These are phyloP conservation scores for Dothideomycetes sp. DNA, from an alignment of 2,329 filamentous ascomycete species.

Conservation along the genomic window DNA sequence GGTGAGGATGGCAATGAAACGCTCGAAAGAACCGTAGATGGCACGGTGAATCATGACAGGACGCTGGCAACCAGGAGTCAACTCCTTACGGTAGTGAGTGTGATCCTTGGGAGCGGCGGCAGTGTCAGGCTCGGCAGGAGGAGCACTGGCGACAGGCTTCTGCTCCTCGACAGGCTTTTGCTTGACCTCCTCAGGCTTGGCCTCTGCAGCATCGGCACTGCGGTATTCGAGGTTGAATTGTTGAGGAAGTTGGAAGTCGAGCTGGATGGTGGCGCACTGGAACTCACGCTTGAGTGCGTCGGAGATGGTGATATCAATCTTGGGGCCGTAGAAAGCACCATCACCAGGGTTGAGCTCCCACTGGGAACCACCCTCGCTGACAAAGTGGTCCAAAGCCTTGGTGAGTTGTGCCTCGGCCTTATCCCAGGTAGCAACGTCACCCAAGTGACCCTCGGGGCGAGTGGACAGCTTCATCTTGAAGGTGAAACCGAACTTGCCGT, in stretches of 20 bases:
- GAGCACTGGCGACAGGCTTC: constrained; percentile 24
- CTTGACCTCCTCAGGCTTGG: constrained; percentile 32
- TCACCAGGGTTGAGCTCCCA: constrained; percentile 94
- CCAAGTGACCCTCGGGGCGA: constrained; percentile 78
- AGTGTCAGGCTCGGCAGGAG: constrained; percentile 22
- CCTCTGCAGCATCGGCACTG: constrained; percentile 33
- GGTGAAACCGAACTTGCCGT: constrained; percentile 74
- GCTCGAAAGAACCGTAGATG: constrained; percentile 62
- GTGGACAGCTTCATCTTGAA: constrained; percentile 96
- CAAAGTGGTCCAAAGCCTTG: constrained; percentile 69
- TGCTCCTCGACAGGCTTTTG: constrained; percentile 23
- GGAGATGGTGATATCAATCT: constrained; percentile 93
- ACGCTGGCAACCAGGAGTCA: constrained; percentile 62
- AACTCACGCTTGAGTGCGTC: constrained; percentile 77
- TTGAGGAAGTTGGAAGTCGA: constrained; percentile 76
- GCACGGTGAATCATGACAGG: constrained; percentile 84
- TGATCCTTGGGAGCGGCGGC: constrained; percentile 23
- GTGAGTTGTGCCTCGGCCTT: constrained; percentile 74
- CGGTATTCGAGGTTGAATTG: constrained; percentile 85
- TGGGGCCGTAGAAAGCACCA: constrained; percentile 95
- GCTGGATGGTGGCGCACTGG: constrained; percentile 89
- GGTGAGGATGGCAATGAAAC: constrained; percentile 64
- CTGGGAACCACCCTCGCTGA: constrained; percentile 47
- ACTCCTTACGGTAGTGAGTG: constrained; percentile 34
- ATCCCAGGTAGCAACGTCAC: constrained; percentile 80